Percentiles rank a stretch among this genome's conserved stretches.
These are phyloP conservation scores for Paracorniculantispora psalliotae DNA, from an alignment of 2,329 filamentous ascomycete species.

Conservation along the genomic window DNA sequence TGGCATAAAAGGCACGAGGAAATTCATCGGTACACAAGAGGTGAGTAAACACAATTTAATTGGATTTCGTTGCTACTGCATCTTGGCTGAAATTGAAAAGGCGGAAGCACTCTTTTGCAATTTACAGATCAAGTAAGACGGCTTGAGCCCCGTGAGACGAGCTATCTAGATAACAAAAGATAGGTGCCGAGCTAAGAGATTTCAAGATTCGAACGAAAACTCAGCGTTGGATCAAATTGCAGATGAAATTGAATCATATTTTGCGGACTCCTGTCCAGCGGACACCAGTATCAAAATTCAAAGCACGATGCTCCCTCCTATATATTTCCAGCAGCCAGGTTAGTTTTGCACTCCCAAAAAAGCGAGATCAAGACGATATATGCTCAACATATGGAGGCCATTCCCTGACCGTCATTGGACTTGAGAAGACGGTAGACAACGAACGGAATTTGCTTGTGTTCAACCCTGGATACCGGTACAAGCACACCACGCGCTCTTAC, in stretches of 20 bases:
- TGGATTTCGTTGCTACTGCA: not conserved
- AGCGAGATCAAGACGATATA: not conserved
- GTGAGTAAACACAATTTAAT: slow-evolving; percentile 36
- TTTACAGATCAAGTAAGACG: not conserved
- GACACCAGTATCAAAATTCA: slow-evolving; percentile 49
- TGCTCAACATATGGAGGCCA: slow-evolving; percentile 52
- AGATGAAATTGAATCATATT: slow-evolving; percentile 68
- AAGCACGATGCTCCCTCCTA: slow-evolving; percentile 68
- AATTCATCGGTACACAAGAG: slow-evolving; percentile 93
- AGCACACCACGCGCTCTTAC: slow-evolving; percentile 35
- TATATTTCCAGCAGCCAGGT: slow-evolving; percentile 86
- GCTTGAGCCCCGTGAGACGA: no score
- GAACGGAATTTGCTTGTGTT: slow-evolving; percentile 72
- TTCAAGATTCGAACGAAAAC: not conserved
- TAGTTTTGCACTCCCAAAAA: slow-evolving; percentile 17
- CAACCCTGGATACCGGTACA: slow-evolving; percentile 76
- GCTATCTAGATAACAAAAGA: not conserved
- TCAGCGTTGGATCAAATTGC: slow-evolving; percentile 53
- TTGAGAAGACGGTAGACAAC: slow-evolving; percentile 65
- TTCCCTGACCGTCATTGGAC: slow-evolving; percentile 82
- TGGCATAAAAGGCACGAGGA: slow-evolving; percentile 79
- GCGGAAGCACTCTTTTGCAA: not conserved
- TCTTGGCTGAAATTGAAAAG: not conserved
- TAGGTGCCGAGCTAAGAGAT: slow-evolving; percentile 2
- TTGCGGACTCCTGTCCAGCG: slow-evolving; percentile 35